phyloP scores from a whole-genome alignment of 768 basidiomycete genomes.

The Mycena vitilis region DNA sequence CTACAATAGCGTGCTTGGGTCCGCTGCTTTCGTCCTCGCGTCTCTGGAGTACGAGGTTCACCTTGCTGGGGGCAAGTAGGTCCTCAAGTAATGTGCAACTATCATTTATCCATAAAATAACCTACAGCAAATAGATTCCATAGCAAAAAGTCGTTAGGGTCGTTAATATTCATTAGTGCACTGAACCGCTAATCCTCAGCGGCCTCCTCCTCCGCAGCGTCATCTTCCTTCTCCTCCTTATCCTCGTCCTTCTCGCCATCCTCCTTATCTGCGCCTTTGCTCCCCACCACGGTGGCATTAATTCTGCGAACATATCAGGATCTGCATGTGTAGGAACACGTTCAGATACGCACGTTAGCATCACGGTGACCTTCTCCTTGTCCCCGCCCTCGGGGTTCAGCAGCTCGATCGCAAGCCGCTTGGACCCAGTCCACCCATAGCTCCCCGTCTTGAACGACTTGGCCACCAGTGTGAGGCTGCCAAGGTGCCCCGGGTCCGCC shows the following conservation, averaged over 20 bases:
- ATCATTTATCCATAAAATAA: not conserved
- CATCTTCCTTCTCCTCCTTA: slow-evolving; percentile 22
- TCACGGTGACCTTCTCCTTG: slow-evolving; percentile 78
- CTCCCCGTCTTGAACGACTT: slow-evolving; percentile 78
- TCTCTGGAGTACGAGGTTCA: slow-evolving; percentile 37
- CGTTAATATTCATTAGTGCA: not conserved
- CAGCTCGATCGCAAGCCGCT: slow-evolving; percentile 74
- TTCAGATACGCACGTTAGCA: slow-evolving; percentile 66
- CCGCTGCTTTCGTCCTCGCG: slow-evolving; percentile 39
- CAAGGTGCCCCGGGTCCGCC: slow-evolving; percentile 72
- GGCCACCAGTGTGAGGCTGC: slow-evolving; percentile 65
- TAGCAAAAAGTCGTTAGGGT: slow-evolving; percentile 7
- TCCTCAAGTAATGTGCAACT: too few relatives aligned
- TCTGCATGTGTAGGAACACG: slow-evolving; percentile 9
- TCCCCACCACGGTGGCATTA: slow-evolving; percentile 71
- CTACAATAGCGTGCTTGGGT: slow-evolving; percentile 38
- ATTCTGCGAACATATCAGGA: slow-evolving; percentile 56
- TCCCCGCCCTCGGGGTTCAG: slow-evolving; percentile 60
- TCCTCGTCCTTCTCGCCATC: slow-evolving; percentile 10
- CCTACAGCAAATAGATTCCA: not conserved
- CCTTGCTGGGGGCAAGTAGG: not conserved
- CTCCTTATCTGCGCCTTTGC: slow-evolving; percentile 28
- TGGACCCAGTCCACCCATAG: slow-evolving; percentile 88
- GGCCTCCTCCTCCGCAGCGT: slow-evolving; percentile 27
- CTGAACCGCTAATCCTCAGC: slow-evolving; percentile 4